Conservation (phyloP, 176 grass and related monocot genomes). For the Neostapfia colusana region DNA sequence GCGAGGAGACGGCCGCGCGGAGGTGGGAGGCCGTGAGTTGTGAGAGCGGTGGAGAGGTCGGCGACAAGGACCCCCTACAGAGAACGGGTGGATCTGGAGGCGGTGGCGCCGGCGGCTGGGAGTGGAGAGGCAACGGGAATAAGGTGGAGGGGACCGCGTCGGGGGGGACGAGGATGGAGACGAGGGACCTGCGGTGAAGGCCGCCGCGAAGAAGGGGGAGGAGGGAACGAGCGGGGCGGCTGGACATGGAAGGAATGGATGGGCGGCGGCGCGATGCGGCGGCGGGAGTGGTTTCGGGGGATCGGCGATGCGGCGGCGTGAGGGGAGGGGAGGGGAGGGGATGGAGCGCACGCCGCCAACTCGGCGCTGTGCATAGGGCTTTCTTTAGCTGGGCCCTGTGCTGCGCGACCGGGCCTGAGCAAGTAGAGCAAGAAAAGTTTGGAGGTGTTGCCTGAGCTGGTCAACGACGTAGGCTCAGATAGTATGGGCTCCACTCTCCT, state of each 20-base stretch:
- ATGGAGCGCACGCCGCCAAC: slow-evolving; percentile 21
- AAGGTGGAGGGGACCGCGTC: slow-evolving; percentile 35
- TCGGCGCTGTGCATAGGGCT: not conserved
- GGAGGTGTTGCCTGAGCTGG: no score
- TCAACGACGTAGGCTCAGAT: no score
- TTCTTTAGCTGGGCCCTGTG: slow-evolving; percentile 6
- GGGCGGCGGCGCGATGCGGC: not conserved
- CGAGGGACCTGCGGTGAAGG: slow-evolving; percentile 3
- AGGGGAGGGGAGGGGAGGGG: not conserved
- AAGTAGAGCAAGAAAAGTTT: no score
- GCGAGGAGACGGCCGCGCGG: slow-evolving; percentile 43
- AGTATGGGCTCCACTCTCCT: no score
- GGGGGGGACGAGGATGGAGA: slow-evolving; percentile 20
- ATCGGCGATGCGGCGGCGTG: not conserved
- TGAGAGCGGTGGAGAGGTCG: not conserved
- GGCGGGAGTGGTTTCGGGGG: slow-evolving; percentile 37
- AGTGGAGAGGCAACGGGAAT: not conserved
- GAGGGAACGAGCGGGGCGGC: slow-evolving; percentile 42
- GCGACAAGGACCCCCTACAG: not conserved
- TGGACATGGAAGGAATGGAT: slow-evolving; percentile 44
- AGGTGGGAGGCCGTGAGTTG: slow-evolving; percentile 31
- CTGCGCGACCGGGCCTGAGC: no score
- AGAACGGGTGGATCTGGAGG: not conserved
- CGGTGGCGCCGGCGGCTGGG: not conserved
- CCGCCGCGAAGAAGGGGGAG: slow-evolving; percentile 40